These are phyloP conservation scores for Neoboletus brunneissimus DNA, from an alignment of 768 basidiomycete genomes.

Conservation along the genomic window DNA sequence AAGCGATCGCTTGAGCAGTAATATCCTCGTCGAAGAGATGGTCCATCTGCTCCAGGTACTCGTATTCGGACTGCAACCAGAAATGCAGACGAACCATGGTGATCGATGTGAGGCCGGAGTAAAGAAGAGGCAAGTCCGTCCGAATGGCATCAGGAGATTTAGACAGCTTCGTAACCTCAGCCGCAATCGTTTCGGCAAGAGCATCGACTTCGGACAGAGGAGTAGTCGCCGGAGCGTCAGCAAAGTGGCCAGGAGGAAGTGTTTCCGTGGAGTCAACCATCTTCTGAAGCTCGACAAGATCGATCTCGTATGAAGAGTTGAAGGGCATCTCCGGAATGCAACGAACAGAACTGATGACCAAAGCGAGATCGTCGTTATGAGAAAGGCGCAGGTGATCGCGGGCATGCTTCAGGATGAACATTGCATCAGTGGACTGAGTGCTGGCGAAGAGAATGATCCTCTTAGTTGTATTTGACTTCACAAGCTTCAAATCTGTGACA, in stretches of 20 bases:
- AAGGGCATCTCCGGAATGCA: conserved; percentile 16
- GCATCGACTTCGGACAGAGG: conserved; percentile 19
- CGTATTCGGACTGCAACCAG: conserved; percentile 35
- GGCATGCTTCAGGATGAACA: conserved; percentile 10
- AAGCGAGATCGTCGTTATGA: conserved; percentile 7
- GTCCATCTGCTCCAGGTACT: conserved; percentile 28
- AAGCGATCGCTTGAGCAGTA: conserved; percentile 28
- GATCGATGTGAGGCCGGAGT: conserved; percentile 31
- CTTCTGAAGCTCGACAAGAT: conserved; percentile 11
- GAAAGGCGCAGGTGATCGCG: conserved; percentile 9
- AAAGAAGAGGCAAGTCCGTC: conserved; percentile 31
- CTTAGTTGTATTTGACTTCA: conserved; percentile 10
- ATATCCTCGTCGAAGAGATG: conserved; percentile 31
- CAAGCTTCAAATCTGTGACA: conserved; percentile 10
- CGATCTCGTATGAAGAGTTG: conserved; percentile 17
- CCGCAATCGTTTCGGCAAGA: conserved; percentile 34
- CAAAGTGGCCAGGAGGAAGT: conserved; percentile 3
- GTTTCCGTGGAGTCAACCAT: conserved; percentile 8
- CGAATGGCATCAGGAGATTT: conserved; percentile 26
- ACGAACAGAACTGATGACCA: conserved; percentile 8
- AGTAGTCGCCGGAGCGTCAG: conserved; percentile 7
- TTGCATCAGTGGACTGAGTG: conserved; percentile 8
- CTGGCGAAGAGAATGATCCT: conserved; percentile 4
- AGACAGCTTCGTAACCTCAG: conserved; percentile 30
- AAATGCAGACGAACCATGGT: conserved; percentile 31